These are phyloP conservation scores for Nakazawaea anatomiae DNA, from an alignment of 805 yeast species.

Conservation along the genomic window DNA sequence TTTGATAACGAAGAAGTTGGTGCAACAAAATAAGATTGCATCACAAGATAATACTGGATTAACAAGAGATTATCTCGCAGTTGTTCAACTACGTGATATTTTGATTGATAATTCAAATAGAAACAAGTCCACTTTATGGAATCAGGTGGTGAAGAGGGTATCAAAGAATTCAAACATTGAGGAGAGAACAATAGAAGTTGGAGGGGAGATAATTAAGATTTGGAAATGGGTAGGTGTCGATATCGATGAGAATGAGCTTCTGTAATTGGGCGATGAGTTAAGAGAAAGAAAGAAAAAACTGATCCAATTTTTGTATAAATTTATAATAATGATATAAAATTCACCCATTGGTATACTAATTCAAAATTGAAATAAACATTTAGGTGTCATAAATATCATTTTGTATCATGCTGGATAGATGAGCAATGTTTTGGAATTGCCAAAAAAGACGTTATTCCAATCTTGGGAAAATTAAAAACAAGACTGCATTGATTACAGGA, in stretches of 20 bases:
- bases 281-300: neutral
- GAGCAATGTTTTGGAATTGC: neutral
- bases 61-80: slow-evolving; percentile 48
- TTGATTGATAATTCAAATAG: slow-evolving; percentile 38
- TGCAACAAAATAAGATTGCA: slow-evolving; percentile 34
- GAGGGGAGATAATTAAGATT: slow-evolving; percentile 82
- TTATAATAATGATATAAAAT: too few relatives aligned
- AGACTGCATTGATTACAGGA: slow-evolving; percentile 57
- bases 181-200: slow-evolving; percentile 58
- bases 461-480: slow-evolving; percentile 6
- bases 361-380: neutral
- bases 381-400: neutral
- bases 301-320: too few relatives aligned
- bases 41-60: slow-evolving; percentile 25
- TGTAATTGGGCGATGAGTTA: neutral
- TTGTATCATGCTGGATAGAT: neutral
- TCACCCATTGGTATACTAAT: too few relatives aligned
- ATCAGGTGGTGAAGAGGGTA: slow-evolving; percentile 42
- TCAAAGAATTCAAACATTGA: slow-evolving; percentile 66
- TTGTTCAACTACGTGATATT: slow-evolving; percentile 68
- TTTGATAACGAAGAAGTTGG: slow-evolving; percentile 45
- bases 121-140: slow-evolving; percentile 52
- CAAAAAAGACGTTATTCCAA: neutral
- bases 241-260: slow-evolving; percentile 2
- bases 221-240: slow-evolving; percentile 68